phyloP scores from a whole-genome alignment of 2,329 filamentous ascomycete species.

The Hysterium pulicare region DNA sequence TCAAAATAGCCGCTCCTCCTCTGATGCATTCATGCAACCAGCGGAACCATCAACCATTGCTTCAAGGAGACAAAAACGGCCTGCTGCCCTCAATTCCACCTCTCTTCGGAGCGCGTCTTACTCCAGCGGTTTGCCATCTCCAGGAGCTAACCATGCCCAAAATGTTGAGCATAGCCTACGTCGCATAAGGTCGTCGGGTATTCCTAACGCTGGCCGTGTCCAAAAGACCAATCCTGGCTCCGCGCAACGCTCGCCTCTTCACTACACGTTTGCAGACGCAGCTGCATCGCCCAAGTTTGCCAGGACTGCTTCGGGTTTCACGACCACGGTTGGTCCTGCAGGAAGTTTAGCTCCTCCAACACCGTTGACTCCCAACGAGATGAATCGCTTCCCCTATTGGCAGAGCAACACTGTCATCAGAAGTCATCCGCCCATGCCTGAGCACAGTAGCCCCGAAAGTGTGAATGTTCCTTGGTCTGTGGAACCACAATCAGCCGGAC shows the following conservation, averaged over 20 bases:
- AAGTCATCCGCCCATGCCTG: conserved; percentile 27
- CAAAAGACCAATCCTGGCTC: conserved; percentile 45
- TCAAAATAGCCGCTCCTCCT: conserved; percentile 23
- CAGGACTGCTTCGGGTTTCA: conserved; percentile 37
- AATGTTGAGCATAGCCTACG: conserved; percentile 40
- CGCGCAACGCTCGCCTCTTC: conserved; percentile 48
- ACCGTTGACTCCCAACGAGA: conserved; percentile 45
- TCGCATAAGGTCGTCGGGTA: conserved; percentile 45
- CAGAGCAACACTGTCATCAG: conserved; percentile 34
- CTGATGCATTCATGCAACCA: conserved; percentile 37
- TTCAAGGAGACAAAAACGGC: conserved; percentile 39
- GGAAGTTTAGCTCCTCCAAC: conserved; percentile 48
- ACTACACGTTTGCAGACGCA: conserved; percentile 45
- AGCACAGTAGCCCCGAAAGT: conserved; percentile 40
- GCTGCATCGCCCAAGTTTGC: conserved; percentile 46
- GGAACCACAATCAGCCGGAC: conserved; percentile 31
- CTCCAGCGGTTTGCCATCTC: conserved; percentile 38
- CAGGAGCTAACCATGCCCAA: conserved; percentile 27
- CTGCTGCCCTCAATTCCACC: conserved; percentile 38
- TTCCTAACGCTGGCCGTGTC: conserved; percentile 45
- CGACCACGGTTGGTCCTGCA: conserved; percentile 30
- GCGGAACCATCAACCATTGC: conserved; percentile 40
- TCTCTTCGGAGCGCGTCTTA: conserved; percentile 43
- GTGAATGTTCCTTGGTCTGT: conserved; percentile 33
- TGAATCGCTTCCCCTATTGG: conserved; percentile 40